Conservation (phyloP, 805 yeast species). For the Lachancea lanzarotensis region DNA sequence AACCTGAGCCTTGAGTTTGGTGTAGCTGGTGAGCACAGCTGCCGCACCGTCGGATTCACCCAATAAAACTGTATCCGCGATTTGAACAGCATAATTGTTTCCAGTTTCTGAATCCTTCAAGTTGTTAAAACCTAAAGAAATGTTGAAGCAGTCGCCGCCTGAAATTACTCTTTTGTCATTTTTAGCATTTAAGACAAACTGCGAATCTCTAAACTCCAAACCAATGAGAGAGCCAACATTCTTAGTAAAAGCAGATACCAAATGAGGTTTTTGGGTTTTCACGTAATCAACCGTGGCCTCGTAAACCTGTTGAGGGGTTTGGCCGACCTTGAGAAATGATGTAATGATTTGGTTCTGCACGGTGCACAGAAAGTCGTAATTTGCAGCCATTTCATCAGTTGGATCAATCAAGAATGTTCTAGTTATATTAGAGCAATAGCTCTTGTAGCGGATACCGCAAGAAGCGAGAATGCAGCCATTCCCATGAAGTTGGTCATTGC, state of each 20-base stretch:
- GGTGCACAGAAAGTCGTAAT: constrained; percentile 68
- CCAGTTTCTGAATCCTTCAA: constrained; percentile 45
- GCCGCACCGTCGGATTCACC: constrained; percentile 44
- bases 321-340: constrained; percentile 58
- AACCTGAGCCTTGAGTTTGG: constrained; percentile 65
- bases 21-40: constrained; percentile 62
- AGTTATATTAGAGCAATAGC: constrained; percentile 81
- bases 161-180: constrained; percentile 54
- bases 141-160: constrained; percentile 67
- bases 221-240: constrained; percentile 88
- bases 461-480: constrained; percentile 78
- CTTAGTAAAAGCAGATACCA: constrained; percentile 59
- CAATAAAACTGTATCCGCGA: constrained; percentile 77
- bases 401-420: constrained; percentile 91
- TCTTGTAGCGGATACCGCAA: constrained; percentile 78
- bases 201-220: constrained; percentile 78
- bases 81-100: constrained; percentile 59
- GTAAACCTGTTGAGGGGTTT: constrained; percentile 60
- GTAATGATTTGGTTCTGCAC: constrained; percentile 61
- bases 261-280: constrained; percentile 55
- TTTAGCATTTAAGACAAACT: constrained; percentile 64
- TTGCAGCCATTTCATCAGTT: constrained; percentile 64
- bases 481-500: constrained; percentile 54
- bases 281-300: constrained; percentile 55
- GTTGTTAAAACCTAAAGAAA: constrained; percentile 71